Percentiles rank a stretch among this genome's conserved stretches.
Evolutionary conservation across 257 asterid genomes (phyloP).

Genomic region (Ehretia macrophylla): DNA sequence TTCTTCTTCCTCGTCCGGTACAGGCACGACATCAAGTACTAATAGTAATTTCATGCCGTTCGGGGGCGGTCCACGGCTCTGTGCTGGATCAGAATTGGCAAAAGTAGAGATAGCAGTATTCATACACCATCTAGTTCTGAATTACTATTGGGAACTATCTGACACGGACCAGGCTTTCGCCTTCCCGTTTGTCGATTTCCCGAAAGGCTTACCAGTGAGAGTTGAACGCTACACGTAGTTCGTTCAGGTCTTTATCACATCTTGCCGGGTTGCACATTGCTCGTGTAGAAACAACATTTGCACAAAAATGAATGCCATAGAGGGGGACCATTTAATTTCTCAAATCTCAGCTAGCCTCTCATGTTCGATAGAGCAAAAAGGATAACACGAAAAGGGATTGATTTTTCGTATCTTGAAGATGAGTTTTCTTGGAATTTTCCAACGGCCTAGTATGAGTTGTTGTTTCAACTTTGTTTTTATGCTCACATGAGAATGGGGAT

Average conservation of each 20-base stretch:
- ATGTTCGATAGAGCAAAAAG: not conserved
- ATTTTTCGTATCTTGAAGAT: not conserved
- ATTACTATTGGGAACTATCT: constrained; percentile 50
- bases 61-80: constrained; percentile 89
- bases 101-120: constrained; percentile 87
- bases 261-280: too few species aligned
- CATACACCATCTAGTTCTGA: constrained; percentile 71
- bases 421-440: not conserved
- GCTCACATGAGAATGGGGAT: not conserved
- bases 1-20: not conserved
- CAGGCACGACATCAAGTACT: constrained; percentile 17
- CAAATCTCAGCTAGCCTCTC: not conserved
- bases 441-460: not conserved
- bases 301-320: too few species aligned
- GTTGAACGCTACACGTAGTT: constrained; percentile 37
- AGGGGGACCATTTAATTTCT: not conserved
- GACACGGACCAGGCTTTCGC: constrained; percentile 58
- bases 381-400: not conserved
- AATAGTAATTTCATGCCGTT: constrained; percentile 64
- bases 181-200: constrained; percentile 87
- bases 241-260: too few species aligned
- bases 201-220: constrained; percentile 61
- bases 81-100: constrained; percentile 88
- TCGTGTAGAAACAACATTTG: too few species aligned
- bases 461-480: too few species aligned